Evolutionary conservation across 2,329 filamentous ascomycete genomes (phyloP), one percentile per base, ranked within the genome.

Genomic region (Ascochyta fabae): DNA sequence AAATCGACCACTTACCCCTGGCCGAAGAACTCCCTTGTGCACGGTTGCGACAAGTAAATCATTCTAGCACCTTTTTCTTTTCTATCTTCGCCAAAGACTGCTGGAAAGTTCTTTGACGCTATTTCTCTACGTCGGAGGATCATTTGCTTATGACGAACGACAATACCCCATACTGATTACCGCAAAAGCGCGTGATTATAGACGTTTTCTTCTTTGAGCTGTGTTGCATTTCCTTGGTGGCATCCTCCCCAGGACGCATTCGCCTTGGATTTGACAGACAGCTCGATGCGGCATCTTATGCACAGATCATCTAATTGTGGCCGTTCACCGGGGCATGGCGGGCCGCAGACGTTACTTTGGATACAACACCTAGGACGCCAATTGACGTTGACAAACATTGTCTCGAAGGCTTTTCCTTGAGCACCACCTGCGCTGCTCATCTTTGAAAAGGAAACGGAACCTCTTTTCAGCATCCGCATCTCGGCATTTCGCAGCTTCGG

Each of bases 21-120:
- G 84, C 87, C 87, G 3, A 81, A 81, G 69, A 89, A 89, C 64
- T 80, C 80, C 1, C 79, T 86, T 56, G 83, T 89, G 72, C 66
- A 88, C 67, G 81, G 74, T 26, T 89, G 86, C 73, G 68, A 71
- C 41, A 27, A 27, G 56, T 69, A 58, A 64, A 35, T 23, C 45
- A 10, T 15, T 39, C 27, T 35, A 27, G n/a, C 38, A n/a, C 13
- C 3, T 35, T 39, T 41, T 38, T 59, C 49, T 38, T 56, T 45
- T 57, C 41, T 44, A 13, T 40, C 27, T 42, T 44, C 46, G 45
- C 47, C 46, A 31, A 52, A 59, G 56, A 60, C 64, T 56, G 59
- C 66, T 53, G 66, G 66, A 53, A 59, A 49, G 59, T 60, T 54
- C 51, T 48, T 53, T 45, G 24, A 52, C 48, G 41, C 22, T 38